Percentiles rank a stretch among this genome's conserved stretches.
Conservation (phyloP, 306 rosid genomes). For the Rosa lucieae region DNA sequence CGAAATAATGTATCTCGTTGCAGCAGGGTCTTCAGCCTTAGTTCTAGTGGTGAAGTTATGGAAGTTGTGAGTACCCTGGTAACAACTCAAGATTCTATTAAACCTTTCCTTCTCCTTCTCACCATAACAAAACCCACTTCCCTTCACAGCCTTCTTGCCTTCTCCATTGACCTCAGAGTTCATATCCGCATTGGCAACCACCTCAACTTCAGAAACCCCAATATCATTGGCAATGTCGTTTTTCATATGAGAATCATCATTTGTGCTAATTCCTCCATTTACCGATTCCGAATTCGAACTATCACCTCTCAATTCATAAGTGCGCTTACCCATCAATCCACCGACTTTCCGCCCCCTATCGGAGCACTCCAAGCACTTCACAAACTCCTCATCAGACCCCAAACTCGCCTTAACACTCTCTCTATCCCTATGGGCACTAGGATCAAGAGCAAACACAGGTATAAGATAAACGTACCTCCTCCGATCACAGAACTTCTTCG, state of each 20-base stretch:
- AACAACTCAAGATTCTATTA: slow-evolving; percentile 61
- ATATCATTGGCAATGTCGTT: not conserved
- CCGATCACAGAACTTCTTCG: slow-evolving; percentile 94
- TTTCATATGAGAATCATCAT: slow-evolving; percentile 22
- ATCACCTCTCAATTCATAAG: slow-evolving; percentile 36
- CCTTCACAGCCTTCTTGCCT: slow-evolving; percentile 35
- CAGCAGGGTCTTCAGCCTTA: slow-evolving; percentile 82
- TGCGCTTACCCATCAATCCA: slow-evolving; percentile 66
- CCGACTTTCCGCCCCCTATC: slow-evolving; percentile 87
- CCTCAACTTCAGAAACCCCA: slow-evolving; percentile 12
- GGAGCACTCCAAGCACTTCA: slow-evolving; percentile 77
- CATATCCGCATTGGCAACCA: slow-evolving; percentile 24
- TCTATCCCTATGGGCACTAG: slow-evolving; percentile 75
- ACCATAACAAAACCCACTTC: slow-evolving; percentile 56
- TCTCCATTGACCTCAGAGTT: slow-evolving; percentile 34
- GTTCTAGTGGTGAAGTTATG: slow-evolving; percentile 96
- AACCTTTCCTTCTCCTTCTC: slow-evolving; percentile 74
- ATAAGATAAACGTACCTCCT: slow-evolving; percentile 92
- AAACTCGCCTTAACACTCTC: slow-evolving; percentile 90
- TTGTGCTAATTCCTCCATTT: slow-evolving; percentile 6
- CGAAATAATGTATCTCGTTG: slow-evolving; percentile 67
- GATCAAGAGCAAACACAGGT: slow-evolving; percentile 87
- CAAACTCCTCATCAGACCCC: slow-evolving; percentile 74
- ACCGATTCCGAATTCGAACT: not conserved
- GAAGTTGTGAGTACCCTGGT: slow-evolving; percentile 90